Conservation (phyloP, 1,284 basidiomycete genomes). For the Grifola frondosa region DNA sequence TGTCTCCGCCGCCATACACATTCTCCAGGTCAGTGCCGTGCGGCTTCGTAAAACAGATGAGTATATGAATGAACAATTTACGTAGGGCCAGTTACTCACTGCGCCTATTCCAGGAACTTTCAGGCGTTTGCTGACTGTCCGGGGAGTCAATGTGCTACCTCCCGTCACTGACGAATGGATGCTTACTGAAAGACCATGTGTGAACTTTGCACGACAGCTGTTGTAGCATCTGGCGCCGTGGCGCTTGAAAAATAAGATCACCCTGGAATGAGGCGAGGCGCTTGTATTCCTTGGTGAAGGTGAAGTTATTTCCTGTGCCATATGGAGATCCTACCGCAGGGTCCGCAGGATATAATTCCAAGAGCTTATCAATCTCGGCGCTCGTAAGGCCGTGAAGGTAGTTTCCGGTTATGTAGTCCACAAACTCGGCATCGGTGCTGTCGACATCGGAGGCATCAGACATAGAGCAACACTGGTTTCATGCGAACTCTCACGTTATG, state of each 20-base stretch:
- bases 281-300: conserved; percentile 49
- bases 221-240: conserved; percentile 32
- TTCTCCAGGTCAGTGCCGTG: conserved; percentile 13
- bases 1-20: conserved; percentile 10
- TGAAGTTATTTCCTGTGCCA: conserved; percentile 42
- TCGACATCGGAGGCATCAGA: background rate
- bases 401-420: conserved; percentile 48
- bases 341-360: conserved; percentile 37
- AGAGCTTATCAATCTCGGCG: conserved; percentile 1
- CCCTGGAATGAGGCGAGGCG: conserved; percentile 48
- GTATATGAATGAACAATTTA: conserved; percentile 24
- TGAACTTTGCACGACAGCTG: conserved; percentile 41
- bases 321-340: conserved; percentile 49
- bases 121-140: conserved; percentile 41
- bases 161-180: conserved; percentile 27
- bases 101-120: conserved; percentile 45
- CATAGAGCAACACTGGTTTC: background rate
- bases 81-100: conserved; percentile 51
- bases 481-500: conserved; percentile 30
- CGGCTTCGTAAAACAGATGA: background rate
- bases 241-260: conserved; percentile 49
- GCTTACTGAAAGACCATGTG: conserved; percentile 47
- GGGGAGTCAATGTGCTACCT: conserved; percentile 35
- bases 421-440: background rate
- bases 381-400: conserved; percentile 7